Evolutionary conservation across 2,329 filamentous ascomycete species (phyloP).

Genomic region (Colletotrichum scovillei): DNA sequence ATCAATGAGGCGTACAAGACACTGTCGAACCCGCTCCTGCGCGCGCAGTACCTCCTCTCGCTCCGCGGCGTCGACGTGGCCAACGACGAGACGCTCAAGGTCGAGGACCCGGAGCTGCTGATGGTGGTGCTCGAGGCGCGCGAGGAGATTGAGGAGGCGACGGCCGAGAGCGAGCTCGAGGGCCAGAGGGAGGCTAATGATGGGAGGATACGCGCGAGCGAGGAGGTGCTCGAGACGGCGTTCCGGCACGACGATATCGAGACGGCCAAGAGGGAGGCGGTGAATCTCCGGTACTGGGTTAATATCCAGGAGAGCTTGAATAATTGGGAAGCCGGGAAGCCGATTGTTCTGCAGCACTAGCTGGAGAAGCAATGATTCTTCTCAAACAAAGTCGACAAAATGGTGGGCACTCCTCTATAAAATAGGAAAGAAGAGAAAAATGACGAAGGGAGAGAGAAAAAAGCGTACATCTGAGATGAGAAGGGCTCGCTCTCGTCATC

Average conservation of each 20-base stretch:
- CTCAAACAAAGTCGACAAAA: background rate
- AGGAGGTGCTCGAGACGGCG: conserved; percentile 69
- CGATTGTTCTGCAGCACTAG: conserved; percentile 63
- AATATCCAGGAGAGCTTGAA: conserved; percentile 85
- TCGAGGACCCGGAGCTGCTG: conserved; percentile 76
- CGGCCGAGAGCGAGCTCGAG: conserved; percentile 72
- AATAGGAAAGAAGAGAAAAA: background rate
- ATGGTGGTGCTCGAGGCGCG: conserved; percentile 84
- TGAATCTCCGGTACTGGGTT: conserved; percentile 88
- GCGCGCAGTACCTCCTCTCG: conserved; percentile 90
- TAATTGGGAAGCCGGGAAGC: conserved; percentile 85
- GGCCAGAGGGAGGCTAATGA: conserved; percentile 75
- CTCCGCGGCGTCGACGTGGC: conserved; percentile 81
- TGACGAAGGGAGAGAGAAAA: background rate
- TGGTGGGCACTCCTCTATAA: background rate
- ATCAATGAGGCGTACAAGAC: conserved; percentile 96
- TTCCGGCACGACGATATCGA: conserved; percentile 76
- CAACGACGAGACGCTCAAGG: conserved; percentile 79
- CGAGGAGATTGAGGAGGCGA: conserved; percentile 79
- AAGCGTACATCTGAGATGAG: background rate
- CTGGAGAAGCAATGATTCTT: background rate
- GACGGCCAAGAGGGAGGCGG: conserved; percentile 76
- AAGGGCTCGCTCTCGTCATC: conserved; percentile 24
- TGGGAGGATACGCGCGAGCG: conserved; percentile 71
- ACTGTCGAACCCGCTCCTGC: conserved; percentile 78